Base-by-base conservation (phyloP, 805 yeast genomes). In the Suhomyces prunicola region DNA sequence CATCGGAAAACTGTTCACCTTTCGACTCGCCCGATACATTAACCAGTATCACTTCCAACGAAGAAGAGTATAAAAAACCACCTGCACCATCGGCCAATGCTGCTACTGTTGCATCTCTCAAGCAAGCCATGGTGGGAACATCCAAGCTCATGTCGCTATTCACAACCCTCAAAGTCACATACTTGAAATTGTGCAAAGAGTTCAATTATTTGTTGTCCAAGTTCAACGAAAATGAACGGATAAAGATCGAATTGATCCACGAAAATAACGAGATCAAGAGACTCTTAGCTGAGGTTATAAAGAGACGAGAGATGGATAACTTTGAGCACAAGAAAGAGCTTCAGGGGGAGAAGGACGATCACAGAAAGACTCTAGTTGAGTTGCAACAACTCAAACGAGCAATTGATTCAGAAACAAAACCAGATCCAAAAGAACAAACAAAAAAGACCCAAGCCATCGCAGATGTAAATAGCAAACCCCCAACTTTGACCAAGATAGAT, bases 121-220 rank as follows among this genome's bases (percentile, higher is more conserved):
- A 53, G 50, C 62, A 50, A 40, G 47, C 56, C 29, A 60, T 58
- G 59, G 51, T 52, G n/a, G 49, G 54, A 33, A 54, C 57, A 13
- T 58, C 59, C 53, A 63, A 65, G 47, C 58, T 70, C 39, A 60
- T 68, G 23, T 64, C 68, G 5, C 65, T 71, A 2, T 71, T 66
- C 60, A 67, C 75, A 3, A 62, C 71, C 2, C 63, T 71, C 48
- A 68, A 68, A 50, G 59, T 66, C 4, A 70, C 76, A 4, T 71
- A 71, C 57, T 59, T 71, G 54, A 71, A 71, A 56, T 66, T 71
- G 48, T 71, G 76, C 57, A 70, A 68, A 50, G 76, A 71, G 51
- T 71, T 71, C 64, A 71, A 71, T 52, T 70, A 64, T 53, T 57
- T 71, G 19, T 61, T 71, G 54, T 57, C 60, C 35, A 71, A 69